Evolutionary conservation across 163 green algal genomes (phyloP), one percentile per base, ranked within the genome.

Genomic region (Prototheca stagnorum): DNA sequence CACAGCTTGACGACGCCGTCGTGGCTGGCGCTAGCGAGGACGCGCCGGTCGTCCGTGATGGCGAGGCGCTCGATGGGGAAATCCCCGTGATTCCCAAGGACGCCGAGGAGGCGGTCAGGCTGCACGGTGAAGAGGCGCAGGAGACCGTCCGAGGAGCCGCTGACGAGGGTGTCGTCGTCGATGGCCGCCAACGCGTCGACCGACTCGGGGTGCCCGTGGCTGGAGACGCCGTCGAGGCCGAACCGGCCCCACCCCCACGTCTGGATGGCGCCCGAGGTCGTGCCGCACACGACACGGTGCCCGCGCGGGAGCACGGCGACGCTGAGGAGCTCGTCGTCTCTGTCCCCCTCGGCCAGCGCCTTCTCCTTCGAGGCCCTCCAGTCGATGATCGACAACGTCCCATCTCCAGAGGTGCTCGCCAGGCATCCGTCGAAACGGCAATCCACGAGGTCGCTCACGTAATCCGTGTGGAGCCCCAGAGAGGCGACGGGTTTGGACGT

Each of bases 261-360:
- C 24, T 65, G 59, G 5, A 95, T 59, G 41, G 92, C 77, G 20
- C 86, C 86, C 9, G 47, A 75, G 53, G 84, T 75, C 9, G 65
- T 77, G 35, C 86, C 86, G 25, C 62, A 74, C 33, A 93, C 71
- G 35, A 93, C 65, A 72, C 95, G 95, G 11, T 59, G 67, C 22
- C 84, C 85, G 15, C 53, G 46, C 59, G 90, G 92, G 3, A 90
- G 9, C 1, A 86, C 50, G 6, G 39, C 67, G 20, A 84, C 67
- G n/a, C 66, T 79, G 53, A 92, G 62, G 46, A 94, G 57, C 74
- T 94, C 84, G 49, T 94, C 84, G 27, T 94, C 84, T 2, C 67
- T 72, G 49, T 93, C 80, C 20, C 80, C 71, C 59, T 92, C 81
- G 4, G 62, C 76, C 31, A 60, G 61, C 0, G 58, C 58, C 37